Conservation (phyloP, 768 basidiomycete species). For the Leccinum uliginosum region DNA sequence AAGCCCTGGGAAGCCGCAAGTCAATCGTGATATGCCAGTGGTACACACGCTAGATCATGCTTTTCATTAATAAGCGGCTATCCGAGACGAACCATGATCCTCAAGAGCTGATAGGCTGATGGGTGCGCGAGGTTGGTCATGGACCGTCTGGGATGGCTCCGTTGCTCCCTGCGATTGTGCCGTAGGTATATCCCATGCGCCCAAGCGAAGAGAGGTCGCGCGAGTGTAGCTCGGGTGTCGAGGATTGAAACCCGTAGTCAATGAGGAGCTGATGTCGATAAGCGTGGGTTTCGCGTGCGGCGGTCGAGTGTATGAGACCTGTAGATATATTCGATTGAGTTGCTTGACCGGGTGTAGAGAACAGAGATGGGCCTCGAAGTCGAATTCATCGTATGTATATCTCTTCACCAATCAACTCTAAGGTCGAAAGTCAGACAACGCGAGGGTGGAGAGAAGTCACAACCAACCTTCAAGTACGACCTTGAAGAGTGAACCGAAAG, state of each 20-base stretch:
- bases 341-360: too few species aligned
- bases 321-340: too few species aligned
- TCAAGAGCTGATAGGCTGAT: constrained; percentile 3
- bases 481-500: too few species aligned
- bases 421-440: too few species aligned
- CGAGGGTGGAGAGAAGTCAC: too few species aligned
- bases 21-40: constrained; percentile 18
- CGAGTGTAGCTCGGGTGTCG: constrained; percentile 6
- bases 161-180: background rate
- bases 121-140: constrained; percentile 3
- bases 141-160: background rate
- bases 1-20: constrained; percentile 63
- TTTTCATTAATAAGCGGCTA: constrained; percentile 1
- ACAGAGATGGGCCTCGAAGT: too few species aligned
- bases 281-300: constrained; percentile 9
- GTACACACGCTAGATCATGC: constrained; percentile 10
- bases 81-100: constrained; percentile 7
- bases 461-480: too few species aligned
- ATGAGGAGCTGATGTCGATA: background rate
- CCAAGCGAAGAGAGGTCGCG: background rate
- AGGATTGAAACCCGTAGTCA: background rate
- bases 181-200: background rate
- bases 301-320: background rate
- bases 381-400: too few species aligned
- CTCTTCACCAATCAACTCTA: too few species aligned